phyloP scores from a whole-genome alignment of 2,329 filamentous ascomycete genomes.

The Aspergillus transmontanensis region DNA sequence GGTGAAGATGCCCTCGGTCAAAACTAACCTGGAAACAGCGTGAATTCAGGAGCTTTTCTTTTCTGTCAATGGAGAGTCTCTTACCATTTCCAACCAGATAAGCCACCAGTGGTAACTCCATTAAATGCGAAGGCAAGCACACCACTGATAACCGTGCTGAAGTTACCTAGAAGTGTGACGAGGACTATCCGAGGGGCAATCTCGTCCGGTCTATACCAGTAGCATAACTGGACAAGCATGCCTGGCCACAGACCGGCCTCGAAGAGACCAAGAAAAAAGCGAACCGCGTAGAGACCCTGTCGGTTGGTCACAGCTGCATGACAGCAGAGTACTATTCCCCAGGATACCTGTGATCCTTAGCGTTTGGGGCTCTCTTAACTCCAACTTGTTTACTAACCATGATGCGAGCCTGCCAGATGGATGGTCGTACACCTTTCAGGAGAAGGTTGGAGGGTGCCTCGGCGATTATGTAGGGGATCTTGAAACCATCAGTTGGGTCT shows the following conservation, averaged over 20 bases:
- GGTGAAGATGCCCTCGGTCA: constrained; percentile 2
- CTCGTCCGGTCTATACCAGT: constrained; percentile 13
- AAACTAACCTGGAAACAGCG: neutral
- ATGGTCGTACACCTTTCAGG: constrained; percentile 6
- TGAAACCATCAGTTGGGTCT: neutral
- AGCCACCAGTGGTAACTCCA: neutral
- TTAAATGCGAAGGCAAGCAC: constrained; percentile 12
- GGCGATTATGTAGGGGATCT: constrained; percentile 7
- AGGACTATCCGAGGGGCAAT: constrained; percentile 5
- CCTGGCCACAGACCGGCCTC: constrained; percentile 13
- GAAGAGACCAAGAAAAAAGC: constrained; percentile 12
- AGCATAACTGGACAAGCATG: constrained; percentile 9
- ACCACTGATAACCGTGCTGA: constrained; percentile 8
- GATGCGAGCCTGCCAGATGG: constrained; percentile 11
- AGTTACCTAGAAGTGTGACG: constrained; percentile 1
- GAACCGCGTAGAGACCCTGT: constrained; percentile 9
- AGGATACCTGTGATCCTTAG: neutral
- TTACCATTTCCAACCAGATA: constrained; percentile 15
- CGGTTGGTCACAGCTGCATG: constrained; percentile 9
- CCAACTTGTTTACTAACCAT: neutral
- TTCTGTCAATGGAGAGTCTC: neutral
- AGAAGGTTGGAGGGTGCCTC: constrained; percentile 10
- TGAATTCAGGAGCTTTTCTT: neutral
- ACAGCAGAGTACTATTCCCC: constrained; percentile 7
- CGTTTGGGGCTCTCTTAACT: accelerated